A percentile compares a stretch with the other conserved stretches of the same genome.
phyloP scores from a whole-genome alignment of 768 basidiomycete species.

The Termitomyces sp. region DNA sequence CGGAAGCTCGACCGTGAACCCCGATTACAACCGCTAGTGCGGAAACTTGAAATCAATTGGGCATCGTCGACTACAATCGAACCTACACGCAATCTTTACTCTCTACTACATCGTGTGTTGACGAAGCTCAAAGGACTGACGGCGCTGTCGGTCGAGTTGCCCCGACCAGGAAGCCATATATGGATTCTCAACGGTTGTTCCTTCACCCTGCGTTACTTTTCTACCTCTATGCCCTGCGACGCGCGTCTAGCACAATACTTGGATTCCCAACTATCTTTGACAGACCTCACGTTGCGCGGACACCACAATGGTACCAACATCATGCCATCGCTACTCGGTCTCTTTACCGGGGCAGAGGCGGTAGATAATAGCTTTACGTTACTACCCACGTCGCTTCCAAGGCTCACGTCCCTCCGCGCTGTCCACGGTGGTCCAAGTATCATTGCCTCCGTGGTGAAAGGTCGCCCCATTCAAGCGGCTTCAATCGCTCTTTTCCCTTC shows the following conservation, averaged over 20 bases:
- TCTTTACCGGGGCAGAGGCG: constrained; percentile 8
- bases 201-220: constrained; percentile 42
- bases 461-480: constrained; percentile 43
- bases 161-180: constrained; percentile 29
- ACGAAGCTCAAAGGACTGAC: constrained; percentile 31
- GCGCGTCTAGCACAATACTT: constrained; percentile 44
- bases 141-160: constrained; percentile 48
- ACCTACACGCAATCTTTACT: constrained; percentile 45
- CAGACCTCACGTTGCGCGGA: constrained; percentile 52
- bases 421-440: constrained; percentile 45
- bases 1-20: constrained; percentile 33
- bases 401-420: constrained; percentile 44
- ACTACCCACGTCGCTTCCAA: constrained; percentile 37
- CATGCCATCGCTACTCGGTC: constrained; percentile 19
- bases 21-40: constrained; percentile 35
- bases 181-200: constrained; percentile 45
- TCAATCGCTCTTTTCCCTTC: constrained; percentile 49
- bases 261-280: constrained; percentile 40
- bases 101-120: constrained; percentile 42
- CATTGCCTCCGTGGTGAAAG: constrained; percentile 39
- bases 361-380: constrained; percentile 27
- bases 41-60: constrained; percentile 42
- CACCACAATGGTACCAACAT: constrained; percentile 30
- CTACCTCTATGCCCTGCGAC: constrained; percentile 54
- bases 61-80: constrained; percentile 6